Evolutionary conservation across 2,329 filamentous ascomycete genomes (phyloP), one percentile per base, ranked within the genome.

Genomic region (Cordyceps cicadae): DNA sequence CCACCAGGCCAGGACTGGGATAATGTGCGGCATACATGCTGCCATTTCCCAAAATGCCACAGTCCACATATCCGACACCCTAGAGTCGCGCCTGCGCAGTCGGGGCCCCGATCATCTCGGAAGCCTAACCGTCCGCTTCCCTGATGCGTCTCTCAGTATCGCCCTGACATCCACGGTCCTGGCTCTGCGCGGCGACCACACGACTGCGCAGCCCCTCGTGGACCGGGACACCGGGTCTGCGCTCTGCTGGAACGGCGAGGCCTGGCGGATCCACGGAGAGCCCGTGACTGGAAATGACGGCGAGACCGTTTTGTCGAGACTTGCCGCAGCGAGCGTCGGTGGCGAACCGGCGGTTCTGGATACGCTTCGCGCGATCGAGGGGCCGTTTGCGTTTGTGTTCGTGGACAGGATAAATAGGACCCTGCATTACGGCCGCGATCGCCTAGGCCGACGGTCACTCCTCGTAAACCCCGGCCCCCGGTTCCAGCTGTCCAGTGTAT

Each of bases 241-340:
- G 0, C 79, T 99, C 2, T 97, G 93, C 79, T 99, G 94, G 94
- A 99, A 99, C 70, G 94, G 94, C 49, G 94, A 99, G 71, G 93
- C 92, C 1, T 99, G 94, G 94, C 87, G 82, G 61, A 80, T 96
- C 54, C 75, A 74, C 9, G 80, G 79, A 39, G 67, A 80, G 11
- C 67, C 72, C 1, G 77, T 96, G n/a, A 62, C 69, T 6, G 89
- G 86, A 61, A 97, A 96, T 70, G 94, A 99, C 73, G 89, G 89
- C 3, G 81, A 87, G 67, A 75, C 77, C 7, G 77, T 97, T 19
- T 86, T 93, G 68, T 69, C 78, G 39, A 69, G 82, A 43, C 77
- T 96, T 53, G 68, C 80, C 21, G 67, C 75, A 61, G 77, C 81
- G 67, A 70, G 70, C 26, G 64, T 68, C 63, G 39, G 62, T 53